These are phyloP conservation scores for Kwoniella dejecticola DNA, from an alignment of 768 basidiomycete genomes.

Conservation along the genomic window DNA sequence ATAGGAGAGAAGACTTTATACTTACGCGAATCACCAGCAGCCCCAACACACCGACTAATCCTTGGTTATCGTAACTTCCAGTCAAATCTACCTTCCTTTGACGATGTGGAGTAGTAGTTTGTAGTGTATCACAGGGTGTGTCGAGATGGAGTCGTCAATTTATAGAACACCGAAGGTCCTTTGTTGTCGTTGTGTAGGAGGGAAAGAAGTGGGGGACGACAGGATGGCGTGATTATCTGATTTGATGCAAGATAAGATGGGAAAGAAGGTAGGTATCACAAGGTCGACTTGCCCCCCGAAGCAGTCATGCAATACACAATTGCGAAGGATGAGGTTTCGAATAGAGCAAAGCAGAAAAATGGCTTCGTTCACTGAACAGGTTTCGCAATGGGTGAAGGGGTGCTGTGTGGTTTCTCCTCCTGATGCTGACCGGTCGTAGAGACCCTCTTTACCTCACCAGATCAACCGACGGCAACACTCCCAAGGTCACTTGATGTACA, in stretches of 20 bases:
- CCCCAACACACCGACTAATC: constrained; percentile 2
- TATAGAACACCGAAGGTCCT: background rate
- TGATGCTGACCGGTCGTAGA: no score
- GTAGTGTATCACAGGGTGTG: background rate
- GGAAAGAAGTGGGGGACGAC: background rate
- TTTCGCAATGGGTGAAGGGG: no score
- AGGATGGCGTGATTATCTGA: background rate
- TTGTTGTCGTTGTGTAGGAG: background rate
- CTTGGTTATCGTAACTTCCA: background rate
- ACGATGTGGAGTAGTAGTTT: constrained; percentile 11
- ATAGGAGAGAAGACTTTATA: background rate
- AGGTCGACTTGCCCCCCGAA: background rate
- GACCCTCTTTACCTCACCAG: no score
- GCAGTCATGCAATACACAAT: no score
- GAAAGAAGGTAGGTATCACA: background rate
- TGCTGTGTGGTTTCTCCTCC: no score
- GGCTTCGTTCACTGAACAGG: no score
- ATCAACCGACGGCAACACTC: no score
- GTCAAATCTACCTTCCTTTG: constrained; percentile 16
- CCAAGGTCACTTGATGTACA: no score
- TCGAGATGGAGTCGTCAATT: background rate
- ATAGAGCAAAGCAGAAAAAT: no score
- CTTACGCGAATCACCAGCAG: background rate
- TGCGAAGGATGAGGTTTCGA: no score
- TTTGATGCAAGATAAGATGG: background rate